Conservation (phyloP, 805 yeast genomes). For the Blastobotrys mokoenaii region DNA sequence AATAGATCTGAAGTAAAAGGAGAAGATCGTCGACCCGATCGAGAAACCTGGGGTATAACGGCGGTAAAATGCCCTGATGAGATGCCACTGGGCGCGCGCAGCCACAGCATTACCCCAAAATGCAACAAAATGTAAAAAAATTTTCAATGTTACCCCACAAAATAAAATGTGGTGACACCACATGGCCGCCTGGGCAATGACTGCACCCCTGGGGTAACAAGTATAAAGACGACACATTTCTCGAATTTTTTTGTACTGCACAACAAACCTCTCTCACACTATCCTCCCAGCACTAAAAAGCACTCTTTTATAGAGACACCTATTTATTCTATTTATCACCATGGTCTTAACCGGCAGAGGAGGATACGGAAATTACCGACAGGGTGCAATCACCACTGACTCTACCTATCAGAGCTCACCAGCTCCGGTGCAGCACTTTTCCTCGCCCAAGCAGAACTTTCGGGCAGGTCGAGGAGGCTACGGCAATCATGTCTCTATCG, state of each 20-base stretch:
- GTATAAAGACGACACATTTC: neutral
- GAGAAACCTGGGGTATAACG: too few species aligned
- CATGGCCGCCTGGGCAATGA: neutral
- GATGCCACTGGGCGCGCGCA: too few species aligned
- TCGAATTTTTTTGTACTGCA: neutral
- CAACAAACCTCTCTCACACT: neutral
- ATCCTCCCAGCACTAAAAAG: neutral
- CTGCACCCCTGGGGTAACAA: neutral
- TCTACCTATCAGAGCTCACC: constrained; percentile 19
- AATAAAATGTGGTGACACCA: too few species aligned
- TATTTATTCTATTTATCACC: neutral
- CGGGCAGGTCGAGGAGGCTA: constrained; percentile 33
- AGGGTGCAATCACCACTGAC: constrained; percentile 6
- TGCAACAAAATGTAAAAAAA: too few species aligned
- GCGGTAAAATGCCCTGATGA: too few species aligned
- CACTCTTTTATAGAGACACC: neutral
- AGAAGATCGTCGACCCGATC: too few species aligned
- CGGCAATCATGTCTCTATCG: constrained; percentile 28
- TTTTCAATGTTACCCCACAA: too few species aligned
- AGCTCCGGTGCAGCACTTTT: constrained; percentile 30
- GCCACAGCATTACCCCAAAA: too few species aligned
- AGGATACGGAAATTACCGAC: constrained; percentile 25
- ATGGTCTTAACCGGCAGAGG: constrained; percentile 28
- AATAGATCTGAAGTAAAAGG: too few species aligned
- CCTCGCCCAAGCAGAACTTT: constrained; percentile 27